phyloP scores from a whole-genome alignment of 371 early-diverging fungal species.

The Paraphysoderma sedebokerense region DNA sequence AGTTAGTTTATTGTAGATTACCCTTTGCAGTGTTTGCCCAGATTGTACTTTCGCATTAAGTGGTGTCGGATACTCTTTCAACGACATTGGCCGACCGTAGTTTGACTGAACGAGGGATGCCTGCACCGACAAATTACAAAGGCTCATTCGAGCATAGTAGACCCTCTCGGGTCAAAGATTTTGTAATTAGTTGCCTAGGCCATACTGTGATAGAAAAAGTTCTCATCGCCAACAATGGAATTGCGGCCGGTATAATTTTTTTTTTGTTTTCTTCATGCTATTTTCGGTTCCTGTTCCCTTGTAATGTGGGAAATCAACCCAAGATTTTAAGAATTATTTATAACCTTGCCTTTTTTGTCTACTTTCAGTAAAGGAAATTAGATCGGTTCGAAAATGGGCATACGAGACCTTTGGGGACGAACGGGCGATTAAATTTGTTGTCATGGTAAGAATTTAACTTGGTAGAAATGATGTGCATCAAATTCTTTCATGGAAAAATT shows the following conservation, averaged over 20 bases:
- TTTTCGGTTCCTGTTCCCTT: background rate
- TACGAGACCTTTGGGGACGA: slow-evolving; percentile 96
- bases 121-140: too few species aligned
- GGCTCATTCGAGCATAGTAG: too few species aligned
- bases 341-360: too few species aligned
- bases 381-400: slow-evolving; percentile 94
- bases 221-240: slow-evolving; percentile 97
- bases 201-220: slow-evolving; percentile 77
- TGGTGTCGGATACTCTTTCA: too few species aligned
- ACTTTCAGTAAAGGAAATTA: slow-evolving; percentile 94
- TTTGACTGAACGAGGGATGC: too few species aligned
- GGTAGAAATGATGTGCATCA: background rate
- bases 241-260: slow-evolving; percentile 53
- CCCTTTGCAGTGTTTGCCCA: too few species aligned
- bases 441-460: slow-evolving; percentile 43
- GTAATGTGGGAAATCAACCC: background rate
- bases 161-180: too few species aligned
- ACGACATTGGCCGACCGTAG: too few species aligned
- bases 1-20: too few species aligned
- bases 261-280: background rate
- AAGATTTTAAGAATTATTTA: background rate
- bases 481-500: too few species aligned
- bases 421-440: slow-evolving; percentile 87
- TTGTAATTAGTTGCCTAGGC: too few species aligned
- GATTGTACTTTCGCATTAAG: too few species aligned